Evolutionary conservation across 768 basidiomycete species (phyloP).

Genomic region (Boletus fagicola): DNA sequence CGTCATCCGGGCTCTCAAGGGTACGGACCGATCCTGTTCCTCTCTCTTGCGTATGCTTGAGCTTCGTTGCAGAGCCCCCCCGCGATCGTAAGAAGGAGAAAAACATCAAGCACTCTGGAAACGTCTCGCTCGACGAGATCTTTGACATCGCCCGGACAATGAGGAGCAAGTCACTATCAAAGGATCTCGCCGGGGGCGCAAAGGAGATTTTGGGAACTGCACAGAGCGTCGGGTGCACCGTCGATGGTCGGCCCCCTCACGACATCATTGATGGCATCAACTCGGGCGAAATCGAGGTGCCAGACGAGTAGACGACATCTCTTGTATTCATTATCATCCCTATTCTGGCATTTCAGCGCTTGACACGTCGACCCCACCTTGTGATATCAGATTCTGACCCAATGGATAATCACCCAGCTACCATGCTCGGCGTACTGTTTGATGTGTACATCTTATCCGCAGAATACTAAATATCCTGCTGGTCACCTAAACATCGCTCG

Average conservation of each 20-base stretch:
- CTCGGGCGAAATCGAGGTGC: conserved; percentile 81
- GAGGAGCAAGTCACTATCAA: conserved; percentile 91
- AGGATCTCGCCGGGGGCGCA: conserved; percentile 81
- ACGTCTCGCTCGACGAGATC: conserved; percentile 92
- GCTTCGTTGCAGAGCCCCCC: conserved; percentile 72
- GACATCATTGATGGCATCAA: conserved; percentile 88
- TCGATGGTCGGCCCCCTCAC: conserved; percentile 91
- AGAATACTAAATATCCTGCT: neutral
- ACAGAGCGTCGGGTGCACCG: conserved; percentile 94
- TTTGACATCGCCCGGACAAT: conserved; percentile 94
- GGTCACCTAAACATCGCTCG: neutral
- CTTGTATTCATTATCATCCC: conserved; percentile 20
- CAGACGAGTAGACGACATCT: conserved; percentile 63
- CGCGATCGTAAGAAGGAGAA: conserved; percentile 99
- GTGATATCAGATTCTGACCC: neutral
- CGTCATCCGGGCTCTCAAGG: conserved; percentile 97
- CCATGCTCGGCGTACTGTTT: neutral
- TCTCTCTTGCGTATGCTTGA: neutral
- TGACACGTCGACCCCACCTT: neutral
- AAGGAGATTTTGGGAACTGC: conserved; percentile 99
- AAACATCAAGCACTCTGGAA: conserved; percentile 98
- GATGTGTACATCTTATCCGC: neutral
- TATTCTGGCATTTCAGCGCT: conserved; percentile 12
- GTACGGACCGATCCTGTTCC: conserved; percentile 43
- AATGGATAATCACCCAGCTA: neutral